A percentile compares a stretch with the other conserved stretches of the same genome.
phyloP scores from a whole-genome alignment of 78 protist genomes.

The Isochrysis galbana region DNA sequence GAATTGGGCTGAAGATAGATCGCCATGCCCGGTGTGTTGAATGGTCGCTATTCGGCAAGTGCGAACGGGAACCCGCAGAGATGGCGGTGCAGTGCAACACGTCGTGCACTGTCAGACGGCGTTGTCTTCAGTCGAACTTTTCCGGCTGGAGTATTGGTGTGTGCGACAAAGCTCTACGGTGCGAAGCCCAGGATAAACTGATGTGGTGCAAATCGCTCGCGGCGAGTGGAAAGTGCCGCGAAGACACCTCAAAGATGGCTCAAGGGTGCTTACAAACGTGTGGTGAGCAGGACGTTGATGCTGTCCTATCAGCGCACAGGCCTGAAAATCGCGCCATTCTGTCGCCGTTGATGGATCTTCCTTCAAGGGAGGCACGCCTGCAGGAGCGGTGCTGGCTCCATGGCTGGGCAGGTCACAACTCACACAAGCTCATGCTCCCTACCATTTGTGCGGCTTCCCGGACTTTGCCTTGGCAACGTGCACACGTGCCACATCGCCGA shows the following conservation, averaged over 20 bases:
- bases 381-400: slow-evolving; percentile 24
- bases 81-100: neutral
- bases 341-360: neutral
- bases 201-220: neutral
- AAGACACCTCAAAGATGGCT: neutral
- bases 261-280: neutral
- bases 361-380: neutral
- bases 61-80: neutral
- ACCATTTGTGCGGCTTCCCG: neutral
- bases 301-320: neutral
- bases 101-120: neutral
- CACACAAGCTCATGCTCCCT: neutral
- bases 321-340: neutral
- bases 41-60: neutral
- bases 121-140: neutral
- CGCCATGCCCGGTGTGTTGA: neutral
- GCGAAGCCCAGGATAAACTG: neutral
- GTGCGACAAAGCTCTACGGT: slow-evolving; percentile 19
- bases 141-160: neutral
- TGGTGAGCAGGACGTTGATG: neutral
- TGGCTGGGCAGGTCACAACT: neutral
- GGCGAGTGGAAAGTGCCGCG: neutral
- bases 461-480: neutral
- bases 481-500: neutral
- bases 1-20: neutral